phyloP scores from a whole-genome alignment of 306 rosid species.

The Geum urbanum region DNA sequence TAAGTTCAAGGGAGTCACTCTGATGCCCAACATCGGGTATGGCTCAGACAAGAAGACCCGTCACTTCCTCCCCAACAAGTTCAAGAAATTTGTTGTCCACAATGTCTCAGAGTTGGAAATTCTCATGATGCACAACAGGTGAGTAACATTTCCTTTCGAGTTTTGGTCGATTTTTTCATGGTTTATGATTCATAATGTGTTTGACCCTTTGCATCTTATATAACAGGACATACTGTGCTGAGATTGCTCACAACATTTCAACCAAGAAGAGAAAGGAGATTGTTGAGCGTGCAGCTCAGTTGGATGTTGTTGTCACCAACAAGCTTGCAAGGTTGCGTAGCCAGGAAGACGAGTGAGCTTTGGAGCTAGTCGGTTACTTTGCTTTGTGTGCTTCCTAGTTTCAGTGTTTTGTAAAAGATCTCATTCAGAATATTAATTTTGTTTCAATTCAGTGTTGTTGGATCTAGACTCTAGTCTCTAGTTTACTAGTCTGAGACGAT shows the following conservation, averaged over 20 bases:
- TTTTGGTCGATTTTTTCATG: not conserved
- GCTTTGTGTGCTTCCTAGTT: constrained; percentile 9
- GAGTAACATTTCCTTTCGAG: not conserved
- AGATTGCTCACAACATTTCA: constrained; percentile 67
- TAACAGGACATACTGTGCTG: constrained; percentile 68
- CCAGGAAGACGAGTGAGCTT: constrained; percentile 65
- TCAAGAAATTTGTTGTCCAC: constrained; percentile 71
- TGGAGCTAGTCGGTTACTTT: not conserved
- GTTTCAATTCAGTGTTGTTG: constrained; percentile 17
- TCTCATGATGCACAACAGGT: constrained; percentile 87
- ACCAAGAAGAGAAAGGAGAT: constrained; percentile 69
- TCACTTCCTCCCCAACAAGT: constrained; percentile 72
- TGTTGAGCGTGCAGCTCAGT: constrained; percentile 68
- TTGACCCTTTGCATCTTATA: not conserved
- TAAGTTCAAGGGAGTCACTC: constrained; percentile 68
- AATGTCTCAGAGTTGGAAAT: constrained; percentile 56
- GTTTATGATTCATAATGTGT: not conserved
- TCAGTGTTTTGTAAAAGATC: constrained; percentile 11
- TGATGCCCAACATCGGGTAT: constrained; percentile 83
- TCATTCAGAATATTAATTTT: constrained; percentile 10
- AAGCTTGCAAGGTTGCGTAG: constrained; percentile 68
- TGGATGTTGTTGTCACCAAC: constrained; percentile 79
- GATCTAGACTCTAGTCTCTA: constrained; percentile 1
- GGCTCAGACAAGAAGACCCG: constrained; percentile 77
- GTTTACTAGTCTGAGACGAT: not conserved